A percentile compares a stretch with the other conserved stretches of the same genome.
These are phyloP conservation scores for Pholiota molesta DNA, from an alignment of 768 basidiomycete genomes.

Conservation along the genomic window DNA sequence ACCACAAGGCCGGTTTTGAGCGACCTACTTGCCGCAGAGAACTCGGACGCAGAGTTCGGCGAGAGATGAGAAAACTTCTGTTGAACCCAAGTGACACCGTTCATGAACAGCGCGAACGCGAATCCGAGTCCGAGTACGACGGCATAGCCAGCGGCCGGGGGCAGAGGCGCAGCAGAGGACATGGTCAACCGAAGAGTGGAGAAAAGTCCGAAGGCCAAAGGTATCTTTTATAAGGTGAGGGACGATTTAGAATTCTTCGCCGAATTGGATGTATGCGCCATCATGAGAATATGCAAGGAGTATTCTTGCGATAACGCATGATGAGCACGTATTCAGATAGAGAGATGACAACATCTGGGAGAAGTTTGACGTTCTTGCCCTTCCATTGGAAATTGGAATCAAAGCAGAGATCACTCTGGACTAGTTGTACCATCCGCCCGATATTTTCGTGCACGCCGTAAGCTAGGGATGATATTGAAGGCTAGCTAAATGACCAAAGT, in stretches of 20 bases:
- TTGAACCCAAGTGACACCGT: slow-evolving; percentile 23
- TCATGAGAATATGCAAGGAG: not conserved
- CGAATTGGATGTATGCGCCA: not conserved
- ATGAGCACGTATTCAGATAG: not conserved
- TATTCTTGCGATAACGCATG: too few relatives aligned
- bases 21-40: slow-evolving; percentile 25
- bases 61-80: slow-evolving; percentile 19
- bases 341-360: not conserved
- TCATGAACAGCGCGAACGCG: slow-evolving; percentile 23
- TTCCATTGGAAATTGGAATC: not conserved
- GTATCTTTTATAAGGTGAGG: not conserved
- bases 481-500: not conserved
- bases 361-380: not conserved
- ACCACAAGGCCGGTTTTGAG: slow-evolving; percentile 27
- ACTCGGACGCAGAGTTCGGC: slow-evolving; percentile 22
- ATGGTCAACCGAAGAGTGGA: not conserved
- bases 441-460: not conserved
- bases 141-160: slow-evolving; percentile 8
- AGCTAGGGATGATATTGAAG: too few relatives aligned
- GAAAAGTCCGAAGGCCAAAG: not conserved
- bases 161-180: slow-evolving; percentile 1
- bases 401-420: not conserved
- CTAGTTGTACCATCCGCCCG: not conserved
- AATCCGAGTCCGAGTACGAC: slow-evolving; percentile 20
- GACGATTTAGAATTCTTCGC: not conserved